Evolutionary conservation across 1,139 yeast genomes (phyloP), one percentile per base, ranked within the genome.

Genomic region (Scheffersomyces parashehatae): DNA sequence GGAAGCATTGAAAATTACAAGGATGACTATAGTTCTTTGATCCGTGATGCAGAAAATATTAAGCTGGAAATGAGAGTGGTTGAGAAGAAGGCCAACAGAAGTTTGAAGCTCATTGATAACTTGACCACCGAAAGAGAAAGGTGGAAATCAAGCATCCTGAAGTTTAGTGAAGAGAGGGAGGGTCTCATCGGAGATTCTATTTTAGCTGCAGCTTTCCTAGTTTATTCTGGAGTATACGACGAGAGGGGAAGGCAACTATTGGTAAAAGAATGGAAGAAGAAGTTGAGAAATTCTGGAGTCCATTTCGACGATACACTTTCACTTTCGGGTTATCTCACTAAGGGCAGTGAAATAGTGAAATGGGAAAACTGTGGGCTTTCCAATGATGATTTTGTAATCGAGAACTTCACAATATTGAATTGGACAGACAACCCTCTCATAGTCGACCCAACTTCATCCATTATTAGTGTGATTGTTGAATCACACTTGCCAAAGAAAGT

Each of bases 1-100:
- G 71, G 62, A 11, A 82, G 85, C 42, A 88, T 93, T 47, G 89
- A 83, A 39, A 55, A 60, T 2, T 88, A 83, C 51, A 88, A 89
- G 51, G 74, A 69, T 10, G 78, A 76, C 12, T 93, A 93, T 59
- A 88, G 95, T 39, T 70, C 66, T 8, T 68, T 87, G 31, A 89
- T 93, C 37, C 71, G 96, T 45, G 93, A 88, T 35, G 78, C 88
- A 0, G 97, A 93, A 58, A 68, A 72, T 31, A 82, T 90, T 40
- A 90, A 87, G 59, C 58, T 68, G 3, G 93, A 88, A 56, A 86
- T 90, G 85, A 63, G 62, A 3, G 53, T 60, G 1, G 95, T 89
- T 8, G 81, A 83, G 49, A 51, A 48, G 5, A 87, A 82, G 49
- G 87, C 89, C 2, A 64, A 60, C 1, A 70, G 96, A 41, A 86